Conservation (phyloP, 108 stramenopile genomes). For the Chaetoceros tenuissimus region DNA sequence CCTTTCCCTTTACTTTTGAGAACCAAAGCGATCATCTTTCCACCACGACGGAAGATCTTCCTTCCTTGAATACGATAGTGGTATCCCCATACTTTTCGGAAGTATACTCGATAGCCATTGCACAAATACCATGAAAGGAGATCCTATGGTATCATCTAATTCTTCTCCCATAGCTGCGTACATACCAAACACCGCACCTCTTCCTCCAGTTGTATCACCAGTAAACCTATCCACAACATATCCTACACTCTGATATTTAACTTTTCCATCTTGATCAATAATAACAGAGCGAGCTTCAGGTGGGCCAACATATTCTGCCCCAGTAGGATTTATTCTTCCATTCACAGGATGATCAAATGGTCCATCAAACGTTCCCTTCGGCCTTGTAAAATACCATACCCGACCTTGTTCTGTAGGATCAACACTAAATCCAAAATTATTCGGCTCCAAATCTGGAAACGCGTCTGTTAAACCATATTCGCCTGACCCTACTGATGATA, state of each 20-base stretch:
- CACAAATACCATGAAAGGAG: too few relatives aligned
- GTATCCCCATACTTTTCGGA: too few relatives aligned
- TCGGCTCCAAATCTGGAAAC: conserved; percentile 36
- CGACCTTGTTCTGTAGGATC: conserved; percentile 30
- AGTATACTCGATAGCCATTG: too few relatives aligned
- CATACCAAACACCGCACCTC: too few relatives aligned
- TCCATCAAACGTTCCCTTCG: conserved; percentile 6
- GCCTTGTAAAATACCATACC: conserved; percentile 1
- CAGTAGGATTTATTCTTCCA: conserved; percentile 8
- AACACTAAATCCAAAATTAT: conserved; percentile 41
- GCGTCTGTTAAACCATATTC: conserved; percentile 23
- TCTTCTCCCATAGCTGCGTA: too few relatives aligned
- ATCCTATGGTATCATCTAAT: too few relatives aligned
- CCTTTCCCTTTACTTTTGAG: too few relatives aligned
- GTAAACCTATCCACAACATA: conserved; percentile 12
- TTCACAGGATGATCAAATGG: conserved; percentile 7
- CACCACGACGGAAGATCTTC: too few relatives aligned
- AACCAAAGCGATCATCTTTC: too few relatives aligned
- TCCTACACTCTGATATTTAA: conserved; percentile 4
- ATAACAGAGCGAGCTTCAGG: conserved; percentile 11
- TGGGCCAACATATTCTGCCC: conserved; percentile 1
- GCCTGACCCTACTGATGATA: too few relatives aligned
- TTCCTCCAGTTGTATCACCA: conserved; percentile 12
- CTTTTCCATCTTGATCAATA: conserved; percentile 4
- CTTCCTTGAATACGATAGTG: too few relatives aligned